Evolutionary conservation across 768 basidiomycete genomes (phyloP), one percentile per base, ranked within the genome.

Genomic region (Dioszegia crocea): DNA sequence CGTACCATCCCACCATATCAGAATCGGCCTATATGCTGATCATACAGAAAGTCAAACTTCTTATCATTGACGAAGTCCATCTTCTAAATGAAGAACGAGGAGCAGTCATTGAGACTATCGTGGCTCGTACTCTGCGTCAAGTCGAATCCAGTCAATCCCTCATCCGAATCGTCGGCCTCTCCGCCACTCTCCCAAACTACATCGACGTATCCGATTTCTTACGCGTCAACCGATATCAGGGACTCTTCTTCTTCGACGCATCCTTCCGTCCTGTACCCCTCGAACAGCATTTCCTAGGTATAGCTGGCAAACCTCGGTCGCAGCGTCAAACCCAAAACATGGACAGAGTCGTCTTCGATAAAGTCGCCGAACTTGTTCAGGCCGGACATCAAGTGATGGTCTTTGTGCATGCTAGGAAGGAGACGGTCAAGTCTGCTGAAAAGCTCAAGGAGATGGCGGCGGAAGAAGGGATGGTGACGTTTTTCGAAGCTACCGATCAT

Each of bases 321-420:
- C 65, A 78, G 1, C 81, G 81, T 23, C 86, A 86, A n/a, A 85
- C 84, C 65, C 88, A 84, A 69, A 94, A 93, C 67, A 81, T 98
- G 51, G 96, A 99, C 76, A 80, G 80, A 24, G 90, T 91, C 24
- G 86, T 89, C 1, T 98, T 88, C 66, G 82, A 93, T 66, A 97
- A 94, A 64, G 91, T 98, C 19, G 83, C 87, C 2, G 87, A 88
- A 31, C 80, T 98, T 5, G 89, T 98, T 27, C 81, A 79, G n/a
- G 83, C 86, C 66, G 96, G 93, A 2, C 96, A 99, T 78, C 96
- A 98, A 76, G 91, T 96, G 60, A 98, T 99, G 93, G 93, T 99
- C 0, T 99, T 99, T 70, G 96, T 99, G 9, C 96, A 99, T 76
- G 91, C 96, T 14, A 84, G 96, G 29, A 98, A 96, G 79, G 96